Percentiles rank a stretch among this genome's conserved stretches.
Conservation (phyloP, 306 rosid species). For the Corylus americana region DNA sequence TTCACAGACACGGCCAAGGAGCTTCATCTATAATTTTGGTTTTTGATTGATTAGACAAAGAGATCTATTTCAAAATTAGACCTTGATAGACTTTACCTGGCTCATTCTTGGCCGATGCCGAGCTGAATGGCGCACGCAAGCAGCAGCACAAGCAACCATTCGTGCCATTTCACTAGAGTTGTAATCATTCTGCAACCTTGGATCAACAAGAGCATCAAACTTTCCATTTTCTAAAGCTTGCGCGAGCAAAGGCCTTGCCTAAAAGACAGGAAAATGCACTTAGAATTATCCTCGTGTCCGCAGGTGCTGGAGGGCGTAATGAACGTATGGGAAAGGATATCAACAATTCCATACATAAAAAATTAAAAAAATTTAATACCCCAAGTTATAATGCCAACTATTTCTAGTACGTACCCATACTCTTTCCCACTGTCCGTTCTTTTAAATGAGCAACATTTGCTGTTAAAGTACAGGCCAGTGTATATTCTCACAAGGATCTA, state of each 20-base stretch:
- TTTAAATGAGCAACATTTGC: not conserved
- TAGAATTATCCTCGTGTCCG: not conserved
- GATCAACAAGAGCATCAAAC: slow-evolving; percentile 48
- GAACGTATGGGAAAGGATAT: not conserved
- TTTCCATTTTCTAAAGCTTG: slow-evolving; percentile 51
- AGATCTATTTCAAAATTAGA: not conserved
- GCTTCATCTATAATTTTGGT: not conserved
- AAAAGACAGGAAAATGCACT: slow-evolving; percentile 2
- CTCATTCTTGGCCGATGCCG: slow-evolving; percentile 65
- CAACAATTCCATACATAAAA: not conserved
- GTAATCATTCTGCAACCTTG: slow-evolving; percentile 48
- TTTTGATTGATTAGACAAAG: not conserved
- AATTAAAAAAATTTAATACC: not conserved
- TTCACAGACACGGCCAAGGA: not conserved
- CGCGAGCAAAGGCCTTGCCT: slow-evolving; percentile 74
- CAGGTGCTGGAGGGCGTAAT: not conserved
- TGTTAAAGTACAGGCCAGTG: not conserved
- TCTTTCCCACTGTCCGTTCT: too few relatives aligned
- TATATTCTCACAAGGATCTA: too few relatives aligned
- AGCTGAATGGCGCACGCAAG: slow-evolving; percentile 55
- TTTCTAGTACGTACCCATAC: too few relatives aligned
- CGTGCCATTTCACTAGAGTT: slow-evolving; percentile 45
- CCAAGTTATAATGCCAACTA: not conserved
- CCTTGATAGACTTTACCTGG: slow-evolving; percentile 38
- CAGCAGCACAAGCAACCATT: slow-evolving; percentile 60